A percentile compares a stretch with the other conserved stretches of the same genome.
Conservation (phyloP, 768 basidiomycete genomes). For the Ramaria sp. region DNA sequence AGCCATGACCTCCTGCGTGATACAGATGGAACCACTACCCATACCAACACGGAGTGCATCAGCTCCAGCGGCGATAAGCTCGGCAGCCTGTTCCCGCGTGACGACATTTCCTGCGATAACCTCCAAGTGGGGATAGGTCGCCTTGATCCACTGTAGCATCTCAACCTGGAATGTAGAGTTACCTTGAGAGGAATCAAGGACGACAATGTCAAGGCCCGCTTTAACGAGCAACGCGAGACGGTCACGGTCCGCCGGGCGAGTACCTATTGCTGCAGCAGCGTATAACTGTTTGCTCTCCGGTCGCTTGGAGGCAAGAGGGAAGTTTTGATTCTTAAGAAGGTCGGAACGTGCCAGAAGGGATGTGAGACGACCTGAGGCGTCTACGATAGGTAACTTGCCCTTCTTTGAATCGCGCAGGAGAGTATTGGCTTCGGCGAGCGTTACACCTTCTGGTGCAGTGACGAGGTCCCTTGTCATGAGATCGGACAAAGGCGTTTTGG, state of each 20-base stretch:
- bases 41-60: conserved; percentile 95
- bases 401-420: conserved; percentile 95
- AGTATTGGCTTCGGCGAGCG: conserved; percentile 82
- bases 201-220: conserved; percentile 89
- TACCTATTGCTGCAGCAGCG: conserved; percentile 92
- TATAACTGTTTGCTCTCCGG: conserved; percentile 90
- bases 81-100: conserved; percentile 93
- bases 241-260: conserved; percentile 78
- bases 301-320: conserved; percentile 87
- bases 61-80: conserved; percentile 86
- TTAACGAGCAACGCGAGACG: conserved; percentile 80
- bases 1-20: conserved; percentile 99
- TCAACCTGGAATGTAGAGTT: conserved; percentile 91
- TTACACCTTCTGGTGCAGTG: conserved; percentile 81
- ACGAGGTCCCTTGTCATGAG: conserved; percentile 89
- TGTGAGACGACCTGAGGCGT: conserved; percentile 50
- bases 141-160: conserved; percentile 91
- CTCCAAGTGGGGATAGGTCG: conserved; percentile 74
- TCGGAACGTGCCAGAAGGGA: conserved; percentile 94
- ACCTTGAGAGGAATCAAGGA: conserved; percentile 94
- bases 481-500: conserved; percentile 50
- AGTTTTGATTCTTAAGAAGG: conserved; percentile 94
- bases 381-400: conserved; percentile 88
- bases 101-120: conserved; percentile 98
- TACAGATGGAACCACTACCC: conserved; percentile 98